Percentiles rank a stretch among this genome's conserved stretches.
Evolutionary conservation across 306 rosid genomes (phyloP).

Genomic region (Dalbergia oliveri): DNA sequence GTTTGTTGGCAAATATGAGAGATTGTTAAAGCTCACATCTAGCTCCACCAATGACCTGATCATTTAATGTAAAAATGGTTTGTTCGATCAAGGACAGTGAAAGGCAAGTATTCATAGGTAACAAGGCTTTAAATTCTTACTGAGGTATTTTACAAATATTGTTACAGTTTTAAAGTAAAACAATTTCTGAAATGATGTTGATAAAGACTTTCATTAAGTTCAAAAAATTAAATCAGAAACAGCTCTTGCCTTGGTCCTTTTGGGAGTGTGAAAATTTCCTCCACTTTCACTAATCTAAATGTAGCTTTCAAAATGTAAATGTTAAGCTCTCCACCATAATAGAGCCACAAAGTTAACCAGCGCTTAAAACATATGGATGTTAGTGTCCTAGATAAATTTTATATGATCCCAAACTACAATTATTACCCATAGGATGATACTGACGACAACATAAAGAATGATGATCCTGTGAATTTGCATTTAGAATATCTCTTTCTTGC

Average conservation of each 20-base stretch:
- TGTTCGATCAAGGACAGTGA: conserved; percentile 15
- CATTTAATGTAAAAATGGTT: conserved; percentile 39
- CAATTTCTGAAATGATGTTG: background rate
- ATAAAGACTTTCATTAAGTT: background rate
- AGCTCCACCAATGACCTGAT: conserved; percentile 93
- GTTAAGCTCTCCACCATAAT: background rate
- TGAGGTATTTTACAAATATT: conserved; percentile 1
- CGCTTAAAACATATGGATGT: background rate
- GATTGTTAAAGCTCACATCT: conserved; percentile 84
- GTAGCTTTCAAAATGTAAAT: conserved; percentile 6
- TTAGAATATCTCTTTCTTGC: background rate
- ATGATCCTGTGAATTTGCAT: background rate
- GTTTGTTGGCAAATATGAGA: conserved; percentile 96
- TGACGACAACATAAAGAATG: conserved; percentile 3
- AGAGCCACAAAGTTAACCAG: background rate
- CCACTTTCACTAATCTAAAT: background rate
- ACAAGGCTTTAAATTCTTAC: conserved; percentile 11
- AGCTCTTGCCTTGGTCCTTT: background rate
- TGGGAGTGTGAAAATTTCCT: background rate
- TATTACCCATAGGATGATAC: conserved; percentile 2
- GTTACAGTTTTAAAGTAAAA: background rate
- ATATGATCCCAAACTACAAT: conserved; percentile 6
- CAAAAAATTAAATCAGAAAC: background rate
- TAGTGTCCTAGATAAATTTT: background rate
- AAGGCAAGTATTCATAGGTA: background rate